phyloP scores from a whole-genome alignment of 192 early-diverging fungal species.

The Borealophlyctis nickersoniae region DNA sequence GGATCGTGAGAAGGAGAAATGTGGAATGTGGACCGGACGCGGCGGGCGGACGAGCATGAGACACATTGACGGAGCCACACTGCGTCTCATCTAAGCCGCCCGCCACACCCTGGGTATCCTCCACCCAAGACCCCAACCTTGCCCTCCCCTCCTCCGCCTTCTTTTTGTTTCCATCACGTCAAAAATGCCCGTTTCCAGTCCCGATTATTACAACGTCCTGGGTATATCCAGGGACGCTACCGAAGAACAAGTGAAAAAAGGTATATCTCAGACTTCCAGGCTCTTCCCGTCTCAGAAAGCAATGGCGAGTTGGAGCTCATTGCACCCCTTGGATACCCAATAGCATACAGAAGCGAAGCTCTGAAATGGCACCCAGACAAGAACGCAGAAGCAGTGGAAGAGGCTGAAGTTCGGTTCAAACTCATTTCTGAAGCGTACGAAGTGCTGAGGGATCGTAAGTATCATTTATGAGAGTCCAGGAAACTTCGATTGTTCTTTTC shows the following conservation, averaged over 20 bases:
- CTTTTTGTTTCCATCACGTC: too few relatives aligned
- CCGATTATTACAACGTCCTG: not conserved
- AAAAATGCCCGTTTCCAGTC: not conserved
- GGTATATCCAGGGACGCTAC: not conserved
- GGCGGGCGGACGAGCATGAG: too few relatives aligned
- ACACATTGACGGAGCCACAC: too few relatives aligned
- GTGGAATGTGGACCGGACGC: too few relatives aligned
- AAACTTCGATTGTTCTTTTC: not conserved
- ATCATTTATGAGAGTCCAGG: not conserved
- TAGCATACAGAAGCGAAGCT: constrained; percentile 10
- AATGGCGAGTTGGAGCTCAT: too few relatives aligned
- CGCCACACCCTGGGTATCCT: too few relatives aligned
- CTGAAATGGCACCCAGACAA: constrained; percentile 15
- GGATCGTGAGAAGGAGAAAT: too few relatives aligned
- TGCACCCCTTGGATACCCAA: too few relatives aligned
- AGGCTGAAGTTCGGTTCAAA: constrained; percentile 1
- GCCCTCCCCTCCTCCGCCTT: too few relatives aligned
- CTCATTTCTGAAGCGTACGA: constrained; percentile 14
- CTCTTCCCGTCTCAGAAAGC: too few relatives aligned
- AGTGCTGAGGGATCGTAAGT: constrained; percentile 12
- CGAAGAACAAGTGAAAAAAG: not conserved
- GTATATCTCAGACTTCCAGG: too few relatives aligned
- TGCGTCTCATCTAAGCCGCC: too few relatives aligned
- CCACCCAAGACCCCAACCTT: not conserved
- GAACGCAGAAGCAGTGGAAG: constrained; percentile 2